A percentile compares a stretch with the other conserved stretches of the same genome.
These are phyloP conservation scores for Aspergillus tubingensis DNA, from an alignment of 2,329 filamentous ascomycete genomes.

Conservation along the genomic window DNA sequence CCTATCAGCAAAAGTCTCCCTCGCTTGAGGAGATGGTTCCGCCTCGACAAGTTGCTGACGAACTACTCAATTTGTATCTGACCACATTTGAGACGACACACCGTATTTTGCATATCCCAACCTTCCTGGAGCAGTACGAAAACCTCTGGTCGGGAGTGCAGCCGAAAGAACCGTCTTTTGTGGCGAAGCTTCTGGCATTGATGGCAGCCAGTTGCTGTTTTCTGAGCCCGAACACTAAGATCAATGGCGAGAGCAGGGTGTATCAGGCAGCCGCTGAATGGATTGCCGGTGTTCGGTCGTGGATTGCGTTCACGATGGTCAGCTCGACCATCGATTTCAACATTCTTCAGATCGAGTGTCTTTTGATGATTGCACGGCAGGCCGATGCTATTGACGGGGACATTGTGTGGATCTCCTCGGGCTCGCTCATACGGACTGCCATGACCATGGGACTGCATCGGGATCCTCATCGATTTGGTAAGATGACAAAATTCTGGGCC, in stretches of 20 bases:
- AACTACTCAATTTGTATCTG: slow-evolving; percentile 57
- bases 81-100: slow-evolving; percentile 59
- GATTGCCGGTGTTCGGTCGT: slow-evolving; percentile 39
- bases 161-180: slow-evolving; percentile 48
- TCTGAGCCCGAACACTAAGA: slow-evolving; percentile 22
- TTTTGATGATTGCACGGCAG: slow-evolving; percentile 38
- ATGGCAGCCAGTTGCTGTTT: slow-evolving; percentile 51
- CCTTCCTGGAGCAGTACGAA: slow-evolving; percentile 59
- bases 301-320: slow-evolving; percentile 35
- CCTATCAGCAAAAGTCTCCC: slow-evolving; percentile 33
- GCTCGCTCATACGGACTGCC: slow-evolving; percentile 43
- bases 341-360: slow-evolving; percentile 36
- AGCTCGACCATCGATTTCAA: slow-evolving; percentile 33
- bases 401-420: slow-evolving; percentile 40
- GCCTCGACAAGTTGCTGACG: slow-evolving; percentile 46
- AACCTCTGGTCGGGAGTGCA: slow-evolving; percentile 53
- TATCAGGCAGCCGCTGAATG: slow-evolving; percentile 51
- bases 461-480: slow-evolving; percentile 37
- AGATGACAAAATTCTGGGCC: slow-evolving; percentile 41
- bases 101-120: slow-evolving; percentile 60
- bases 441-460: slow-evolving; percentile 48
- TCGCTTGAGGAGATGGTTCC: slow-evolving; percentile 48
- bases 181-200: slow-evolving; percentile 45
- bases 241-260: slow-evolving; percentile 39
- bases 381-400: slow-evolving; percentile 34